Conservation (phyloP, 2,329 filamentous ascomycete genomes). For the Xylariaceae sp. region DNA sequence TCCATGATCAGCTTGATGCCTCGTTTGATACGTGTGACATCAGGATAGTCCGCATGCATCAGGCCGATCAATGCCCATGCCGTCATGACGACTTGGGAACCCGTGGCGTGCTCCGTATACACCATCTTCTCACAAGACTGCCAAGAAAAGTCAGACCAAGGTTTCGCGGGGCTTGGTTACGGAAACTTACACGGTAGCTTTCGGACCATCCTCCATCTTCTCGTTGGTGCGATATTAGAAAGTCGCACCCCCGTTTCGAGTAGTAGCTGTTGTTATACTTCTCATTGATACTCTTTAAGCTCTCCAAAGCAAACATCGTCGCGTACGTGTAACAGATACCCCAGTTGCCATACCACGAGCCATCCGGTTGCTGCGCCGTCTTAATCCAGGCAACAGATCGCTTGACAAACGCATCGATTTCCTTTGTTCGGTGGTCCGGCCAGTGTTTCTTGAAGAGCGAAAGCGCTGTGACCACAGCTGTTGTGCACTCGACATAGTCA, state of each 20-base stretch:
- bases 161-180: background rate
- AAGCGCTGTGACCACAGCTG: conserved; percentile 83
- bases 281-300: conserved; percentile 75
- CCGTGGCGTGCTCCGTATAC: conserved; percentile 69
- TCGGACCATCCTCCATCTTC: conserved; percentile 95
- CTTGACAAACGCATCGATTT: conserved; percentile 69
- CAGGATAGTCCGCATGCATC: conserved; percentile 76
- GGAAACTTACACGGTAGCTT: conserved; percentile 64
- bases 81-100: conserved; percentile 89
- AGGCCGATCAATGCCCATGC: conserved; percentile 83
- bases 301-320: conserved; percentile 92
- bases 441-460: conserved; percentile 77
- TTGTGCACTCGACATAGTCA: conserved; percentile 96
- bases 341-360: conserved; percentile 98
- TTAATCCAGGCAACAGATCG: conserved; percentile 81
- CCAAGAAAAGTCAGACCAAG: conserved; percentile 2
- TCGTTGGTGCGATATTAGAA: conserved; percentile 79
- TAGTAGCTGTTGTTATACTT: conserved; percentile 69
- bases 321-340: conserved; percentile 98
- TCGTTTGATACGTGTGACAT: conserved; percentile 65
- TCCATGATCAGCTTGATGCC: conserved; percentile 79
- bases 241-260: conserved; percentile 74
- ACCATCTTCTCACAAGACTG: conserved; percentile 71
- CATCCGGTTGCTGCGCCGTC: conserved; percentile 69
- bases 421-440: conserved; percentile 70